Conservation (phyloP, 1,284 basidiomycete species). For the Albatrellus sp. region DNA sequence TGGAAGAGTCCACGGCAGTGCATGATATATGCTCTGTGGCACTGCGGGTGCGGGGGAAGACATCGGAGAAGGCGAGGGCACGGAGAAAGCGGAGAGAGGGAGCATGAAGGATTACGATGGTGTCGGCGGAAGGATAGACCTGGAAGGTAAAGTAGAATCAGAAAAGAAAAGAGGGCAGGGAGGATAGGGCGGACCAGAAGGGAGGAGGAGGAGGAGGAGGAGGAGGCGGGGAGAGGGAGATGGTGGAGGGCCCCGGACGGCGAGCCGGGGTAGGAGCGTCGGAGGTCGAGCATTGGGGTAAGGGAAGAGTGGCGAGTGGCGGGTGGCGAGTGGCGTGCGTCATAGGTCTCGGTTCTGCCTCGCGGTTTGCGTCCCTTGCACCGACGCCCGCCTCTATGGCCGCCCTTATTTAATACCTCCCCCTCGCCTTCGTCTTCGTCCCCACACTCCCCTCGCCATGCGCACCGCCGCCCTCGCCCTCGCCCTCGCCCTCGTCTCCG, state of each 20-base stretch:
- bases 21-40: conserved; percentile 37
- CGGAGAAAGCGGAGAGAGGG: conserved; percentile 45
- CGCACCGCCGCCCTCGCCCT: conserved; percentile 19
- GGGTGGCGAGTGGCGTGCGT: neutral
- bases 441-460: neutral
- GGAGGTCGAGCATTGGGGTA: conserved; percentile 41
- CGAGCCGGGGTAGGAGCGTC: conserved; percentile 43
- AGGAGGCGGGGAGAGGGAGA: conserved; percentile 43
- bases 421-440: too few species aligned
- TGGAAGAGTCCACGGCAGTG: conserved; percentile 56
- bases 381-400: neutral
- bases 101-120: conserved; percentile 58
- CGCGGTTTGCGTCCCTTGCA: too few species aligned
- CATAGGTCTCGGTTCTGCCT: neutral
- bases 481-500: conserved; percentile 1
- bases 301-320: neutral
- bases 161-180: conserved; percentile 1
- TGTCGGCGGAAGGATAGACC: conserved; percentile 62
- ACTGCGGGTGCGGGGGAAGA: conserved; percentile 47
- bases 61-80: conserved; percentile 64
- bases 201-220: conserved; percentile 34
- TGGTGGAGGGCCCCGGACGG: too few species aligned
- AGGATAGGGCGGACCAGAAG: conserved; percentile 36
- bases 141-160: conserved; percentile 20
- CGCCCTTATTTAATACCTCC: neutral